Evolutionary conservation across 2,329 filamentous ascomycete species (phyloP).

Genomic region (Xylaria hypoxylon): DNA sequence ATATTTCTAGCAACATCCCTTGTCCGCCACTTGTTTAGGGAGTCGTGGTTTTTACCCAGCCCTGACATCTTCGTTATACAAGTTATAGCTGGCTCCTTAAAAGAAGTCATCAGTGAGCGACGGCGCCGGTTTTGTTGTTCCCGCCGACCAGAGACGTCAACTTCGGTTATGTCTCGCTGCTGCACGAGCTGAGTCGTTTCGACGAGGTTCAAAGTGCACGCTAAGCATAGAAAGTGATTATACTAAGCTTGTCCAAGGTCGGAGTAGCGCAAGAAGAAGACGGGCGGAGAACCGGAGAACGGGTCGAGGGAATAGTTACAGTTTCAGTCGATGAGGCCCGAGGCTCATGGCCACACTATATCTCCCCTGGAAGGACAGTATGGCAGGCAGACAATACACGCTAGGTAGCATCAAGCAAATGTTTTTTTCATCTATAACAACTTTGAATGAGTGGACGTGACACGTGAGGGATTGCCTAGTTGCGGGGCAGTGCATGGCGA

Average conservation of each 20-base stretch:
- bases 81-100: neutral
- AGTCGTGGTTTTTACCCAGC: neutral
- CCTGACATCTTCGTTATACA: neutral
- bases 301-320: conserved; percentile 25
- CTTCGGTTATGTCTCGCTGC: neutral
- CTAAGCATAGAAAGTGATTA: neutral
- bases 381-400: conserved; percentile 45
- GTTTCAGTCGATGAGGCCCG: conserved; percentile 13
- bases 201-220: neutral
- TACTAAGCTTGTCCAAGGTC: conserved; percentile 10
- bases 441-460: neutral
- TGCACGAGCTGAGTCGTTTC: neutral
- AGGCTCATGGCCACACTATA: conserved; percentile 11
- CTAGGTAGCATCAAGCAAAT: conserved; percentile 48
- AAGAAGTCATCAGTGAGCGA: neutral
- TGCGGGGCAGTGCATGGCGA: neutral
- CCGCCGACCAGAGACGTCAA: neutral
- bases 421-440: conserved; percentile 28
- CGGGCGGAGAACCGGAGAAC: neutral
- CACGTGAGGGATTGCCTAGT: conserved; percentile 10
- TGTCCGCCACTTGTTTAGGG: conserved; percentile 1
- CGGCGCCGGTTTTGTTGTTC: conserved; percentile 7
- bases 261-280: conserved; percentile 3
- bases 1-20: conserved; percentile 11
- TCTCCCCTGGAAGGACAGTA: conserved; percentile 37